Evolutionary conservation across 2,329 filamentous ascomycete genomes (phyloP), one percentile per base, ranked within the genome.

Genomic region (Pestalotiopsis sp.): DNA sequence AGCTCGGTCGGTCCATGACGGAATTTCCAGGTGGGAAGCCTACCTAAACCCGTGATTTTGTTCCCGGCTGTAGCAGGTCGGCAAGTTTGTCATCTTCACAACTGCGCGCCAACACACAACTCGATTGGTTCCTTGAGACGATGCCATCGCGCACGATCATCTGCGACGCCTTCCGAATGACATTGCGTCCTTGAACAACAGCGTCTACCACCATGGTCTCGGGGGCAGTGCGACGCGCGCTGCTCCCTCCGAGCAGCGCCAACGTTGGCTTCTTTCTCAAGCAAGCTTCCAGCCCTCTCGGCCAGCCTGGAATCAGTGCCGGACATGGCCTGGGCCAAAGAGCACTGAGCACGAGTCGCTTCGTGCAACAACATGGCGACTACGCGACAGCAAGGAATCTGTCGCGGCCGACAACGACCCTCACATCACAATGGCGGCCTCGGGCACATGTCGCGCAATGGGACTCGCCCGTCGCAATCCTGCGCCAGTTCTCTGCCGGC

Each of bases 191-290:
- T 67, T 68, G 68, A 70, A 52, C 73, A 73, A 72, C 69, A 66
- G 68, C 66, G 68, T 70, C 70, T 76, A 82, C 38, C 31, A 64
- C 74, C 73, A 87, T 87, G 85, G 82, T 81, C 78, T 81, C 83
- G 80, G 84, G 82, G 78, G 81, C 81, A 76, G 80, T 84, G 75
- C 84, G 84, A 74, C 83, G 82, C 75, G 80, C 80, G 79, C 80
- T 86, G 80, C 80, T 85, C 79, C 84, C 84, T 71, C 82, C 81
- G 75, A 80, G 82, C 77, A 80, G 79, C 73, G 78, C 79, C 71
- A 74, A 75, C 76, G 76, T 78, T 66, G 75, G 69, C 60, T 62
- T 56, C 68, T 76, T 66, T 31, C 71, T 58, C 68, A 67, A 71
- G 59, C 70, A 70, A 69, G 61, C 52, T 68, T 66, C 61, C 62